Evolutionary conservation across 1,139 yeast genomes (phyloP), one percentile per base, ranked within the genome.

Genomic region (Hemisphaericaspora lyxosophila): DNA sequence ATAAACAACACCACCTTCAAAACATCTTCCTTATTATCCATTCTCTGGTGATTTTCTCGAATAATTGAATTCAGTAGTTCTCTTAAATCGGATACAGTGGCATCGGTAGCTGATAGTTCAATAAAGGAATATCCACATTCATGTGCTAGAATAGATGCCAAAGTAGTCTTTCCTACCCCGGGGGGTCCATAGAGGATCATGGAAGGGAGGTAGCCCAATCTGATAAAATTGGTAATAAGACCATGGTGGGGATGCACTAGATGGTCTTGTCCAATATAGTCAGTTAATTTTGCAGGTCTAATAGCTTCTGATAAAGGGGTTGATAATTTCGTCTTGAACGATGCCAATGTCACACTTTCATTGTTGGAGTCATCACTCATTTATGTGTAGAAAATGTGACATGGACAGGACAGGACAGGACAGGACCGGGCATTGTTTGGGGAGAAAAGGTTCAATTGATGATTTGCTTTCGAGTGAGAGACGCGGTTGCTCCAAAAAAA

Each of bases 181-280:
- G 75, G 74, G 0, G 75, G 75, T 0, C 77, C 77, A 35, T 55
- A 49, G 5, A 71, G 53, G 5, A 71, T 53, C 74, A 71, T 69
- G 4, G 73, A 68, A 0, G 76, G 75, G 11, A 71, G 52, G 46
- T 64, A 67, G 0, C 70, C 66, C 26, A 69, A 43, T n/a, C 59
- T 47, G 4, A 70, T 46, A 39, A 62, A 70, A 39, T 59, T 62
- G 12, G 48, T 41, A 6, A 70, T 59, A 8, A 55, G 50, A 2
- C 75, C 75, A 41, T 56, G 44, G 1, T 43, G 41, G 1, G 49
- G 43, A 35, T 57, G 45, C 11, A 67, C 39, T 3, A 70, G 53
- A 46, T 70, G 74, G 1, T 44, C 39, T 46, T 70, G 76, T 3
- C 76, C 76, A n/a, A 67, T 50, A 40, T 60, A 67, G 4, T 58